Evolutionary conservation across 2,329 filamentous ascomycete species (phyloP), one percentile per base, ranked within the genome.

Genomic region (Teratosphaeria zuluensis): DNA sequence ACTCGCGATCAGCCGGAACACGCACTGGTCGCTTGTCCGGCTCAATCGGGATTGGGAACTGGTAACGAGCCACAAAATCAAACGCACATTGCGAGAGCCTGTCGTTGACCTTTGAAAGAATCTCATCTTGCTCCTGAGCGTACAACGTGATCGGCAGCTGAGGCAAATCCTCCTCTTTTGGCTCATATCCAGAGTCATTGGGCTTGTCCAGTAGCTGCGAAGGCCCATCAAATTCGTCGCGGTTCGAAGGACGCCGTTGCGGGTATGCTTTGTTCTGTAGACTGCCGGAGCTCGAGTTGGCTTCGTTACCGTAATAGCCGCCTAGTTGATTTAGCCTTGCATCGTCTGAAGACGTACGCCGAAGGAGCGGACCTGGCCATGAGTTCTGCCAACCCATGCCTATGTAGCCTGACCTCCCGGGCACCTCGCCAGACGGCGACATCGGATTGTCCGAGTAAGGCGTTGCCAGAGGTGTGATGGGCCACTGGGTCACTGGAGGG

Each of bases 1-100:
- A 95, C 73, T 94, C 90, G 62, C 89, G 82, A 74, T 92, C 89
- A 68, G 86, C 84, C 33, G 89, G 84, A 53, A 85, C 78, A 71
- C 88, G 85, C 56, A 92, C 81, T 58, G 87, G 86, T 65, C 89
- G 83, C 82, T 91, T 91, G 72, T 92, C 88, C 72, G 88, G 83
- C 59, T 90, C 89, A 67, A 94, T 75, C 11, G 90, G 90, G 65
- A 95, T 91, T 12, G 90, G 90, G 71, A 95, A 95, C 74, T 92
- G 89, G 72, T 94, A 94, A 74, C 90, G 91, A 67, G 90, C 90
- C 68, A 95, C 86, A 74, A 95, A 95, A 75, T 95, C 89, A 79
- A 88, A 95, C 33, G 89, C 90, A 72, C 89, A 94, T 73, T 88
- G 87, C 28, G 89, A 91, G 53, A 95, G 79, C 62, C 89, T 83